These are phyloP conservation scores for Fusarium marasasianum DNA, from an alignment of 2,329 filamentous ascomycete species.

Conservation along the genomic window DNA sequence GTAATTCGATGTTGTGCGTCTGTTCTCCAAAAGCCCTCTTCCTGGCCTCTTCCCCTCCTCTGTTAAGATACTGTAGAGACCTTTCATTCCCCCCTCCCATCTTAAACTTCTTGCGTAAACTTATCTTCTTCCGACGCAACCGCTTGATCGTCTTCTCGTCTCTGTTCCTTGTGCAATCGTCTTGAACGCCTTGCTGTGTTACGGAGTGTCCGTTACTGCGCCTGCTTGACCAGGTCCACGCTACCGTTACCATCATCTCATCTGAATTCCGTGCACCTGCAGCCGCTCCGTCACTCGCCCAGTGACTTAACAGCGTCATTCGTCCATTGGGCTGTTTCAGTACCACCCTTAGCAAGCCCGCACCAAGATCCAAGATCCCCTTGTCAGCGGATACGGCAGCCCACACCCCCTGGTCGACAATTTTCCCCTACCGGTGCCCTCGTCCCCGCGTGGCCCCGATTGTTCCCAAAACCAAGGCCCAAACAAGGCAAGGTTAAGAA, in stretches of 20 bases:
- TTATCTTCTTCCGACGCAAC: conserved; percentile 15
- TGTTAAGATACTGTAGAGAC: conserved; percentile 23
- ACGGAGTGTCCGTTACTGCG: conserved; percentile 42
- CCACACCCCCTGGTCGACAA: conserved; percentile 45
- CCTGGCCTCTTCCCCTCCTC: conserved; percentile 20
- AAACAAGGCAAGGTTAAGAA: conserved; percentile 47
- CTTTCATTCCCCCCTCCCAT: conserved; percentile 7
- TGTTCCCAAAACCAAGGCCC: conserved; percentile 45
- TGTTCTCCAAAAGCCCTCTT: conserved; percentile 36
- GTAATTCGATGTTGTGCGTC: conserved; percentile 40
- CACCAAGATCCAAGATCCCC: conserved; percentile 46
- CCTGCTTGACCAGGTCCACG: conserved; percentile 35
- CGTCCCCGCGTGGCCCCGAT: conserved; percentile 45
- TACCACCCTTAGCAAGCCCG: conserved; percentile 42
- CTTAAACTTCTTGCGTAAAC: conserved; percentile 15
- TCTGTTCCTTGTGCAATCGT: conserved; percentile 33
- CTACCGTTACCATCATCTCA: conserved; percentile 41
- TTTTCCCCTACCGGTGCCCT: conserved; percentile 48
- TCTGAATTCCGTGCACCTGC: conserved; percentile 42
- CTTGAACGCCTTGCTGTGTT: conserved; percentile 33
- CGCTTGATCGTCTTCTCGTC: conserved; percentile 10
- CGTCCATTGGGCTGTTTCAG: conserved; percentile 45
- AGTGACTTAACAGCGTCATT: conserved; percentile 41
- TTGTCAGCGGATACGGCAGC: conserved; percentile 44
- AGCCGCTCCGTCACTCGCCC: conserved; percentile 41